Conservation (phyloP, 306 rosid genomes). For the Prunus mongolica region DNA sequence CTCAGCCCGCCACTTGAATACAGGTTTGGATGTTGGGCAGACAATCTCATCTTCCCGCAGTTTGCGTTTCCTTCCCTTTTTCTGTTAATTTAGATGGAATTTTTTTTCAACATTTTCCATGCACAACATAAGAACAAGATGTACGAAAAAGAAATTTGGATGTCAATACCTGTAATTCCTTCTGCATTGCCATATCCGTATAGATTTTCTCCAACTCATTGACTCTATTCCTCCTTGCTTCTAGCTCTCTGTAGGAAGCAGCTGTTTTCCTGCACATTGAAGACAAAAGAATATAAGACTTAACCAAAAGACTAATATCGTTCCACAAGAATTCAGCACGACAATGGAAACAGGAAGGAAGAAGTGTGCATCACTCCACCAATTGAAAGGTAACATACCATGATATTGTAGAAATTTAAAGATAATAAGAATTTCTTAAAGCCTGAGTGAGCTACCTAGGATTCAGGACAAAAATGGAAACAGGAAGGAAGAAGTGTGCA, state of each 20-base stretch:
- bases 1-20: conserved; percentile 77
- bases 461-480: not conserved
- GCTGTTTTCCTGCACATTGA: conserved; percentile 45
- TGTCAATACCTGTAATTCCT: conserved; percentile 67
- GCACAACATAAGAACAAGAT: not conserved
- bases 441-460: not conserved
- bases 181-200: conserved; percentile 66
- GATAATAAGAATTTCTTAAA: not conserved
- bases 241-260: conserved; percentile 54
- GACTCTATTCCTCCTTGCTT: conserved; percentile 64
- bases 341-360: not conserved
- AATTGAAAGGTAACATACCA: not conserved
- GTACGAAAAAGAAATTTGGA: conserved; percentile 1
- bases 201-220: conserved; percentile 59
- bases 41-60: conserved; percentile 70
- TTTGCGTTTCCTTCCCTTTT: conserved; percentile 73
- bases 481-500: not conserved
- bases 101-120: not conserved
- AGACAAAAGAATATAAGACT: not conserved
- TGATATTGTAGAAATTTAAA: not conserved
- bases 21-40: conserved; percentile 49
- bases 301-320: not conserved
- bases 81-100: conserved; percentile 19
- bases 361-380: not conserved
- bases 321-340: not conserved